Conservation (phyloP, 1,284 basidiomycete species). For the Rhodofomes roseus region DNA sequence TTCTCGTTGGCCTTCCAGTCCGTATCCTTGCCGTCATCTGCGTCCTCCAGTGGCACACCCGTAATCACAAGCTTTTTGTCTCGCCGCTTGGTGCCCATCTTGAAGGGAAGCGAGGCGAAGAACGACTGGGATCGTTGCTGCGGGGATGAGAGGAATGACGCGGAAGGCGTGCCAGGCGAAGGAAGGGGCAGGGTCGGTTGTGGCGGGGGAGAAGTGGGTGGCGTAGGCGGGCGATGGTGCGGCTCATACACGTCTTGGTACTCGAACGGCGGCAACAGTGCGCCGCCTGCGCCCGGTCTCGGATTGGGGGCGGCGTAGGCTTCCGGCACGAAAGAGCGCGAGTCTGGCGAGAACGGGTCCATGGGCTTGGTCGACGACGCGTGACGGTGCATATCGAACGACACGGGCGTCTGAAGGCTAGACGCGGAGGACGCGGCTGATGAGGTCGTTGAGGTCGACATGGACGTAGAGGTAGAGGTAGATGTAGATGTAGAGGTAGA, state of each 20-base stretch:
- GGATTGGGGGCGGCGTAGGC: neutral
- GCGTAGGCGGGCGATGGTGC: conserved; percentile 11
- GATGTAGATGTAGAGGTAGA: conserved; percentile 13
- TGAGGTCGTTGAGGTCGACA: conserved; percentile 15
- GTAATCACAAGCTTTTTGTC: conserved; percentile 28
- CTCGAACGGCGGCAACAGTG: conserved; percentile 1
- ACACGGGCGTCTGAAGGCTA: conserved; percentile 23
- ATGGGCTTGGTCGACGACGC: neutral
- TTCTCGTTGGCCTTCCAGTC: conserved; percentile 16
- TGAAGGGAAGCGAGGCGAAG: conserved; percentile 22
- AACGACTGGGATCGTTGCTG: conserved; percentile 19
- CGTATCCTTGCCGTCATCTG: conserved; percentile 9
- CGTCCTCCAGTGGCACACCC: conserved; percentile 7
- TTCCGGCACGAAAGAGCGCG: conserved; percentile 13
- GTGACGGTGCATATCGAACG: conserved; percentile 8
- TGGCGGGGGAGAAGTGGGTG: conserved; percentile 17
- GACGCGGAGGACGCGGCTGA: conserved; percentile 20
- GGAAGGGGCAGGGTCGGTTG: conserved; percentile 27
- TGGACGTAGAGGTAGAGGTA: conserved; percentile 7
- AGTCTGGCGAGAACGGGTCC: conserved; percentile 15
- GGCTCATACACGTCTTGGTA: neutral
- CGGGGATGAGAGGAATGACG: conserved; percentile 24
- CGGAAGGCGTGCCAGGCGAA: conserved; percentile 23
- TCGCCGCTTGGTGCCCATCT: conserved; percentile 18
- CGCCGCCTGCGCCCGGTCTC: neutral